Evolutionary conservation across 257 asterid species (phyloP).

Genomic region (Solanum phureja): DNA sequence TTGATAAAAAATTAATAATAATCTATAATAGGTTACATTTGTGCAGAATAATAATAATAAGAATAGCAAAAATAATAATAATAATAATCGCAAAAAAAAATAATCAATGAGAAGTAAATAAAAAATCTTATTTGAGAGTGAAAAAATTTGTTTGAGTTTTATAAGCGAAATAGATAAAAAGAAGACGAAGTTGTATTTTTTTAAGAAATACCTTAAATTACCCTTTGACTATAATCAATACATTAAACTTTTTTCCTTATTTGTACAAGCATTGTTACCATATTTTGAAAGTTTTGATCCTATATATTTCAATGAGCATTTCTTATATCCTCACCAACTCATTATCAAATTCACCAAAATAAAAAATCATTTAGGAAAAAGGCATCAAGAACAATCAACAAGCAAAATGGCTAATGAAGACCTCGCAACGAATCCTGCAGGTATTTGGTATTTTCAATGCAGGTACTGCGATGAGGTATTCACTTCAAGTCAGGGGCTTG

Average conservation of each 20-base stretch:
- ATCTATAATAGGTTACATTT: neutral
- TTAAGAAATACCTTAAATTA: neutral
- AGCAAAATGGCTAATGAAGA: neutral
- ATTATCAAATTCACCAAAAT: neutral
- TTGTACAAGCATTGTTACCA: neutral
- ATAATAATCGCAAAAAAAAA: too few relatives aligned
- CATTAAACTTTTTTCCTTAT: neutral
- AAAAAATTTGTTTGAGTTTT: neutral
- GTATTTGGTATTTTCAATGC: neutral
- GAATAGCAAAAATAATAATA: too few relatives aligned
- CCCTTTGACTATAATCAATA: neutral
- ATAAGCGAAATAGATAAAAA: neutral
- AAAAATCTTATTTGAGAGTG: too few relatives aligned
- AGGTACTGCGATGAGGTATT: neutral
- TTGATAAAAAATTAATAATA: neutral
- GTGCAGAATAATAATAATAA: too few relatives aligned
- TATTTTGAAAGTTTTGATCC: neutral
- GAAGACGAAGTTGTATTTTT: neutral
- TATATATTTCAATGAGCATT: neutral
- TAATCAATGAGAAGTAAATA: neutral
- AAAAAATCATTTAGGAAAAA: neutral
- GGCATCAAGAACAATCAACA: too few relatives aligned
- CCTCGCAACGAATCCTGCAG: neutral
- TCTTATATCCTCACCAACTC: neutral
- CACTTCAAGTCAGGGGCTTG: neutral